Percentiles rank a stretch among this genome's conserved stretches.
Conservation (phyloP, 768 basidiomycete genomes). For the Lepiota venenata region DNA sequence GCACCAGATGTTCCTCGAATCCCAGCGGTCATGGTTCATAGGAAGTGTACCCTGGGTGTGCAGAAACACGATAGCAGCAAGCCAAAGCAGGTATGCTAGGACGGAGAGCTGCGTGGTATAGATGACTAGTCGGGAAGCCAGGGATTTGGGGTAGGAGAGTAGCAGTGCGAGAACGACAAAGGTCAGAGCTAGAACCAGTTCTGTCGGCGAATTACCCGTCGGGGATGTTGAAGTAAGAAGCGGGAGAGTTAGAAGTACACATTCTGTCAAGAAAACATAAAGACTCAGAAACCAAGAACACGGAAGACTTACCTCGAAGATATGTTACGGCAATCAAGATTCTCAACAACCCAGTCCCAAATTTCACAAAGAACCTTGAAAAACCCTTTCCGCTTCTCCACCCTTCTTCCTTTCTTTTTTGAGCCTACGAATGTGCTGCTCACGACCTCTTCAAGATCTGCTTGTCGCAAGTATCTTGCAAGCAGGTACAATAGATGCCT, state of each 20-base stretch:
- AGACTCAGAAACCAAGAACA: conserved; percentile 1
- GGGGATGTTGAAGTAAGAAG: conserved; percentile 35
- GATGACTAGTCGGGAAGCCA: conserved; percentile 50
- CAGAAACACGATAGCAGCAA: conserved; percentile 49
- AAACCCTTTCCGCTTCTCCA: conserved; percentile 36
- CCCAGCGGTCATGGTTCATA: neutral
- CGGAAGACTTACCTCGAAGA: conserved; percentile 53
- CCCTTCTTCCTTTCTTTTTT: conserved; percentile 42
- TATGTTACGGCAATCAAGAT: conserved; percentile 58
- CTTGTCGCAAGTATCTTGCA: conserved; percentile 64
- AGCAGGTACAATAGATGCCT: conserved; percentile 77
- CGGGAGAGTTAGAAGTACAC: conserved; percentile 48
- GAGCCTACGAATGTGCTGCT: conserved; percentile 50
- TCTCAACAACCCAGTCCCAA: conserved; percentile 41
- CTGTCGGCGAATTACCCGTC: conserved; percentile 40
- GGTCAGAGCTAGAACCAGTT: conserved; percentile 15
- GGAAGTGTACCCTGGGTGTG: conserved; percentile 43
- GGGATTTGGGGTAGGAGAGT: conserved; percentile 50
- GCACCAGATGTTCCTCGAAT: conserved; percentile 43
- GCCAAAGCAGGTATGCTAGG: conserved; percentile 58
- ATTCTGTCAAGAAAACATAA: conserved; percentile 34
- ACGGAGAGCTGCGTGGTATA: conserved; percentile 61
- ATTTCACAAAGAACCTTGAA: conserved; percentile 44
- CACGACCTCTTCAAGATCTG: conserved; percentile 64
- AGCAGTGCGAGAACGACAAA: conserved; percentile 44